These are phyloP conservation scores for Exserohilum rostratum DNA, from an alignment of 2,329 filamentous ascomycete species.

Conservation along the genomic window DNA sequence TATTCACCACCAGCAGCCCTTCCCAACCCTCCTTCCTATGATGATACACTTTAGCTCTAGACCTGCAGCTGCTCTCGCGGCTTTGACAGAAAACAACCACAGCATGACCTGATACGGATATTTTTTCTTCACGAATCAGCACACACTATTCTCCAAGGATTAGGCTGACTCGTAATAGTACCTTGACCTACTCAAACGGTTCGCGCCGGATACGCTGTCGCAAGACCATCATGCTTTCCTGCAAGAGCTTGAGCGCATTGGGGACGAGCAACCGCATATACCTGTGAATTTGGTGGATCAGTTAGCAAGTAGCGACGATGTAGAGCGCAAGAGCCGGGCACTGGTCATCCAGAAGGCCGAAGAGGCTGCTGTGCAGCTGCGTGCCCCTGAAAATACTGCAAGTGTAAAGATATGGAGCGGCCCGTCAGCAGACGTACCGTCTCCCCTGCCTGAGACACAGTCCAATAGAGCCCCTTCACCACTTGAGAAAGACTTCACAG, in stretches of 20 bases:
- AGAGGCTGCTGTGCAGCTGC: constrained; percentile 38
- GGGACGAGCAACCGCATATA: constrained; percentile 33
- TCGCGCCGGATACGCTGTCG: constrained; percentile 46
- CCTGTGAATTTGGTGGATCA: constrained; percentile 43
- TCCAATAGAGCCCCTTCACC: constrained; percentile 49
- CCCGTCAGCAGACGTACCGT: constrained; percentile 40
- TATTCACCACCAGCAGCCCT: no score
- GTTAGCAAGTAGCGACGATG: constrained; percentile 43
- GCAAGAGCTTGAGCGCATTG: constrained; percentile 47
- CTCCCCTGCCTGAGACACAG: constrained; percentile 30
- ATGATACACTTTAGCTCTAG: constrained; percentile 59
- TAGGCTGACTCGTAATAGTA: constrained; percentile 43
- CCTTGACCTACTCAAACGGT: constrained; percentile 49
- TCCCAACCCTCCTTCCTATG: constrained; percentile 45
- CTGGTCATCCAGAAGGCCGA: constrained; percentile 45
- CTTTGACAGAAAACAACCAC: constrained; percentile 54
- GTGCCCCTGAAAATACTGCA: constrained; percentile 25
- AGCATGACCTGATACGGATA: constrained; percentile 48
- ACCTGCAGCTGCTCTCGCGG: constrained; percentile 55
- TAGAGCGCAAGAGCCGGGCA: constrained; percentile 41
- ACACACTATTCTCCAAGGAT: neutral
- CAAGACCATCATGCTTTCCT: constrained; percentile 50
- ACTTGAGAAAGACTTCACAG: constrained; percentile 89
- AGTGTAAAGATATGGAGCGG: constrained; percentile 52
- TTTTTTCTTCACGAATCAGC: constrained; percentile 4